Evolutionary conservation across 2,329 filamentous ascomycete genomes (phyloP).

Genomic region (Penicillium sp.): DNA sequence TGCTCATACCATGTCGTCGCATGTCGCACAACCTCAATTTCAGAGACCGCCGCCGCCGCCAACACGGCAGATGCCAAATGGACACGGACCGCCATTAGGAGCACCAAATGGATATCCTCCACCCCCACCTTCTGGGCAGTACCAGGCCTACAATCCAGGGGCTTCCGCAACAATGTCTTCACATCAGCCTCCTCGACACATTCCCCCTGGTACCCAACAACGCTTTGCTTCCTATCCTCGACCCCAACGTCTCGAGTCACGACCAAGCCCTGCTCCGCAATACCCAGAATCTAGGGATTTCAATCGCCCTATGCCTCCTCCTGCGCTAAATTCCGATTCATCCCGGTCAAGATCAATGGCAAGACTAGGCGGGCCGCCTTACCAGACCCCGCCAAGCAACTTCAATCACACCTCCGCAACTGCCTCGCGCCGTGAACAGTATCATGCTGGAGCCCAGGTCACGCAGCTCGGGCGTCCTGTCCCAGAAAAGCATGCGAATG

Average conservation of each 20-base stretch:
- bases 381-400: conserved; percentile 61
- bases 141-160: conserved; percentile 38
- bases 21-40: conserved; percentile 44
- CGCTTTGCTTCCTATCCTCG: conserved; percentile 66
- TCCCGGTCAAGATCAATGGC: conserved; percentile 94
- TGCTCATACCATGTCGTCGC: conserved; percentile 73
- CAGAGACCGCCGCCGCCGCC: conserved; percentile 43
- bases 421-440: conserved; percentile 75
- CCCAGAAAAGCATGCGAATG: conserved; percentile 87
- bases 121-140: conserved; percentile 40
- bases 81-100: conserved; percentile 42
- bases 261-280: conserved; percentile 50
- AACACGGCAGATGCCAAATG: conserved; percentile 45
- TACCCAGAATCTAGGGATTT: conserved; percentile 60
- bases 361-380: conserved; percentile 69
- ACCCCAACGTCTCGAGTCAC: conserved; percentile 67
- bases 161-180: conserved; percentile 32
- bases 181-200: conserved; percentile 61
- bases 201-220: conserved; percentile 52
- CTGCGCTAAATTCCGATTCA: conserved; percentile 77
- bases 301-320: conserved; percentile 59
- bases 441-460: conserved; percentile 64
- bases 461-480: conserved; percentile 90
- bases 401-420: conserved; percentile 69
- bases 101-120: conserved; percentile 39